phyloP scores from a whole-genome alignment of 148 eudicot species.

The Rhododendron ovatum region DNA sequence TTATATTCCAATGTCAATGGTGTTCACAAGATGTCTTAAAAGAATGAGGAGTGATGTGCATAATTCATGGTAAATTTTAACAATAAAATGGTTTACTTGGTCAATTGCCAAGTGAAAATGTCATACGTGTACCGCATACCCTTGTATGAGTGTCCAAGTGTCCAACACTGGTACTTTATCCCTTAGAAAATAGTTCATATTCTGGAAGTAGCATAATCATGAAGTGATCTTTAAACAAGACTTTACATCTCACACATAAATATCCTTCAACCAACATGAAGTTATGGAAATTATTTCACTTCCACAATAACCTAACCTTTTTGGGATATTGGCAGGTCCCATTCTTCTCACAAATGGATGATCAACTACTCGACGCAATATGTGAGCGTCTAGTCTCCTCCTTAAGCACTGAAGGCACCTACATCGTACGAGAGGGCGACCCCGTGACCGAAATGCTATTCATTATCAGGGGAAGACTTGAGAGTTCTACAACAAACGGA shows the following conservation, averaged over 20 bases:
- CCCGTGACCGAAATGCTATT: slow-evolving; percentile 76
- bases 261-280: background rate
- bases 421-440: slow-evolving; percentile 69
- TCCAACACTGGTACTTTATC: background rate
- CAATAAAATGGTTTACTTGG: background rate
- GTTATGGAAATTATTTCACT: background rate
- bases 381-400: slow-evolving; percentile 77
- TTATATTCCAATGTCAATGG: background rate
- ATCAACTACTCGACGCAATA: slow-evolving; percentile 79
- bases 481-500: slow-evolving; percentile 70
- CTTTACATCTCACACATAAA: background rate
- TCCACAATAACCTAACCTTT: background rate
- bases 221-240: background rate
- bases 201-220: background rate
- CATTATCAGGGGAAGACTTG: slow-evolving; percentile 58
- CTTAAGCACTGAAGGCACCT: slow-evolving; percentile 66
- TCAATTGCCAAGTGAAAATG: background rate
- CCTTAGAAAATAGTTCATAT: background rate
- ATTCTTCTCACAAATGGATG: slow-evolving; percentile 81
- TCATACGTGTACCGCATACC: background rate
- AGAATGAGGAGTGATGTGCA: background rate
- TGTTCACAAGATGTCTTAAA: background rate
- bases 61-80: background rate
- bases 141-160: background rate
- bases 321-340: slow-evolving; percentile 58